Evolutionary conservation across 805 yeast species (phyloP).

Genomic region (Cyberlindnera xishuangbannaensis): DNA sequence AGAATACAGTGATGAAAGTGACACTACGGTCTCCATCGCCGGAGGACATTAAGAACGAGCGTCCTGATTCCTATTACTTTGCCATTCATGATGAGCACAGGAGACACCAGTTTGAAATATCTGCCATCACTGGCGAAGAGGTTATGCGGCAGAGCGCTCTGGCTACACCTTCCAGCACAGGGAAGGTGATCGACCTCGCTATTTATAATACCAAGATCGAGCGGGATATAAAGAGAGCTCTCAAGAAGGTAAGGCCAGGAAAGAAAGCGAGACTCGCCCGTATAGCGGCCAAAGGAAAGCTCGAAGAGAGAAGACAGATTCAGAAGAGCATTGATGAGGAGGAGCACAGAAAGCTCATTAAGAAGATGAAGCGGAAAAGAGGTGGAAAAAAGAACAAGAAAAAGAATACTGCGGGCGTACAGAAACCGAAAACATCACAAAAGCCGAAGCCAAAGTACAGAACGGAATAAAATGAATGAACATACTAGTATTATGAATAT

Average conservation of each 20-base stretch:
- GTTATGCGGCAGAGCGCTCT: conserved; percentile 3
- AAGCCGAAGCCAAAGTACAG: conserved; percentile 18
- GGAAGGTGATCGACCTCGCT: conserved; percentile 15
- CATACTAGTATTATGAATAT: no score
- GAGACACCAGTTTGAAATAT: conserved; percentile 4
- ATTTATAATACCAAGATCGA: conserved; percentile 14
- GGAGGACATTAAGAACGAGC: conserved; percentile 15
- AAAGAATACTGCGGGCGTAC: conserved; percentile 1
- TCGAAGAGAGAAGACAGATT: conserved; percentile 7
- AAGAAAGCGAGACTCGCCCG: conserved; percentile 20
- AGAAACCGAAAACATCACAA: background rate
- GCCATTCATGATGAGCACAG: conserved; percentile 8
- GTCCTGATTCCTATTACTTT: conserved; percentile 22
- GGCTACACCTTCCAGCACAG: conserved; percentile 5
- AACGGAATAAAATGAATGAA: conserved; percentile 16
- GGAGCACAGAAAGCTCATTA: conserved; percentile 17
- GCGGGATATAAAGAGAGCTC: conserved; percentile 7
- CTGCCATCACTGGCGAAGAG: conserved; percentile 19
- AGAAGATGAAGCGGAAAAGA: conserved; percentile 19
- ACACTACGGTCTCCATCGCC: conserved; percentile 24
- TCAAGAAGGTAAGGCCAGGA: conserved; percentile 21
- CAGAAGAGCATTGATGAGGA: conserved; percentile 11
- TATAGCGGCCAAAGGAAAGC: conserved; percentile 9
- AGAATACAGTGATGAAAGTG: conserved; percentile 12
- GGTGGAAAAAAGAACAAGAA: conserved; percentile 24